Percentiles rank a stretch among this genome's conserved stretches.
phyloP scores from a whole-genome alignment of 2,329 filamentous ascomycete species.

The Colletotrichum karsti region DNA sequence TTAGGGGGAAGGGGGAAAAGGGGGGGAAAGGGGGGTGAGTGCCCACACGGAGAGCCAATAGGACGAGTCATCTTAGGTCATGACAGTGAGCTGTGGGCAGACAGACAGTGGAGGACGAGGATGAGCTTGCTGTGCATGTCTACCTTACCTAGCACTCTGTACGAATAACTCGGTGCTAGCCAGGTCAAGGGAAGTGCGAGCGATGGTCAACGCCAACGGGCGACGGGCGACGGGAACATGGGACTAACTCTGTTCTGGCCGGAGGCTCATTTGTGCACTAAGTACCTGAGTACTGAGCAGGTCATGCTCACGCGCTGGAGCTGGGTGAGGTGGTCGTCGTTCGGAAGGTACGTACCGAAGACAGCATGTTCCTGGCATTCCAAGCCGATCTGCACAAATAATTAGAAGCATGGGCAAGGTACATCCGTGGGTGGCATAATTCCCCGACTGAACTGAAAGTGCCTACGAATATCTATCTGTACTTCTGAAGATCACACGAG shows the following conservation, averaged over 20 bases:
- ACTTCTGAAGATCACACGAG: too few relatives aligned
- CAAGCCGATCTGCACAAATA: constrained; percentile 25
- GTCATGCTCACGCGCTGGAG: too few relatives aligned
- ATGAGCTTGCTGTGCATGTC: constrained; percentile 12
- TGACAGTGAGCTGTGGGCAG: not conserved
- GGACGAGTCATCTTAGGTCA: constrained; percentile 19
- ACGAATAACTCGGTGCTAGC: too few relatives aligned
- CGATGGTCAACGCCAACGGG: not conserved
- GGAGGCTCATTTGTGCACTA: too few relatives aligned
- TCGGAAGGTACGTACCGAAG: constrained; percentile 9
- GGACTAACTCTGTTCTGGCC: not conserved
- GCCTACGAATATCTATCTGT: too few relatives aligned
- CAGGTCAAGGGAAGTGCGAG: not conserved
- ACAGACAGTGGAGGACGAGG: constrained; percentile 16
- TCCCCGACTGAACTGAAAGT: not conserved
- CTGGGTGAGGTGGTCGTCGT: too few relatives aligned
- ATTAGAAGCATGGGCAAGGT: constrained; percentile 1
- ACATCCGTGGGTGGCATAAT: constrained; percentile 10
- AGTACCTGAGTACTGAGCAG: too few relatives aligned
- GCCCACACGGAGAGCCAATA: constrained; percentile 8
- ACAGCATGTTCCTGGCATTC: constrained; percentile 17
- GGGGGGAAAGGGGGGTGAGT: not conserved
- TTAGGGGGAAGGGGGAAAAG: constrained; percentile 12
- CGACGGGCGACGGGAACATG: not conserved
- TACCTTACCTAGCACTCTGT: too few relatives aligned